Base-by-base conservation (phyloP, 2,329 filamentous ascomycete species). In the Hysterium pulicare region DNA sequence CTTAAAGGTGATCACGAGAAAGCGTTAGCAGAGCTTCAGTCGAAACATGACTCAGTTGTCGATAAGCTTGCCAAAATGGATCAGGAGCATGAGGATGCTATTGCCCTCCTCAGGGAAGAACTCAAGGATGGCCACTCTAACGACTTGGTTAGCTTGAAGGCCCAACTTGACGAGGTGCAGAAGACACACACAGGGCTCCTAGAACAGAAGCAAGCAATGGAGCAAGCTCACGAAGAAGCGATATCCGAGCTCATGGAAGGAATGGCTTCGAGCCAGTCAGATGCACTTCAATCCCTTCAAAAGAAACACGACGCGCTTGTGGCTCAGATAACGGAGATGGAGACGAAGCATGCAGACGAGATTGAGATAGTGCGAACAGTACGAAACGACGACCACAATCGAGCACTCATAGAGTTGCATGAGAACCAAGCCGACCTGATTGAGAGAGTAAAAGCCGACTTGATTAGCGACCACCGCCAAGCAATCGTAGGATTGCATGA, bases 171-270 rank as follows among this genome's bases (percentile, higher is more conserved):
- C 2, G 45, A 51, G 17, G 20, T 61, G 17, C 54, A 62, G 39
- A 57, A 54, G 39, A 48, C 52, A 24, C 55, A 64, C 40, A 43
- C 43, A 13, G 57, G 61, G 6, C 53, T 64, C 2, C 45, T 39
- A 1, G 58, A 63, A 34, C 57, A 64, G 40, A 62, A 62, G 40
- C 38, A 47, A 2, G 33, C 53, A 3, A 59, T 53, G 46, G 61
- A 61, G 6, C 51, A 54, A 10, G 57, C 60, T 4, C 63, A 66
- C 19, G 62, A 66, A 35, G 57, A 59, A 16, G 62, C 61, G 10
- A 64, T 67, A n/a, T 51, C 56, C 6, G 61, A 64, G 40, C 44
- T 67, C 3, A 66, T 62, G 57, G 31, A 49, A 1, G 56, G 56
- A 32, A 65, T 67, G 61, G 59, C 65, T 40, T 50, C 57, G 9